Evolutionary conservation across 2,329 filamentous ascomycete genomes (phyloP).

Genomic region (Aspergillus tubingensis): DNA sequence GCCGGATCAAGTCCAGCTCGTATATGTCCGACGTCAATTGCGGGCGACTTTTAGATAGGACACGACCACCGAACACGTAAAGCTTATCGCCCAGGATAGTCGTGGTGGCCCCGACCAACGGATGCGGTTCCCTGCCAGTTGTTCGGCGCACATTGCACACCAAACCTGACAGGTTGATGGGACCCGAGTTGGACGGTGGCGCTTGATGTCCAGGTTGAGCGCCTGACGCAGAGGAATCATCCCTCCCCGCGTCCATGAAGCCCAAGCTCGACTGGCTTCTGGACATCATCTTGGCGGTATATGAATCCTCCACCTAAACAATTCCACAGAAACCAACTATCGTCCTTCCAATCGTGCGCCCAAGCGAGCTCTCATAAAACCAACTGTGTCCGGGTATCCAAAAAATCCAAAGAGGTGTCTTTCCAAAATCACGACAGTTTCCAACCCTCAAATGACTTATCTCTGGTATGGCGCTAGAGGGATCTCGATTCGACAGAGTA

Average conservation of each 20-base stretch:
- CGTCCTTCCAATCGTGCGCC: background rate
- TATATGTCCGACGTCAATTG: conserved; percentile 88
- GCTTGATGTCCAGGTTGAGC: conserved; percentile 32
- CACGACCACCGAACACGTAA: conserved; percentile 91
- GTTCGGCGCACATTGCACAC: conserved; percentile 75
- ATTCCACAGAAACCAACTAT: background rate
- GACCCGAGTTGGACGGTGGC: conserved; percentile 39
- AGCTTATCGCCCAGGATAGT: conserved; percentile 94
- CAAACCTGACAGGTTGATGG: conserved; percentile 65
- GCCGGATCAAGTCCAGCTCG: conserved; percentile 84
- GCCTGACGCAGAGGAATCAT: conserved; percentile 34
- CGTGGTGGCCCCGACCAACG: conserved; percentile 90
- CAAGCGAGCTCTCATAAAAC: background rate
- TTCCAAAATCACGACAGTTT: conserved; percentile 1
- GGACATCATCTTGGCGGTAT: conserved; percentile 35
- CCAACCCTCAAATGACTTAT: conserved; percentile 13
- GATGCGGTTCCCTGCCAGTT: conserved; percentile 86
- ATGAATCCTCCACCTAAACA: background rate
- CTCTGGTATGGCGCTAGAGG: conserved; percentile 15
- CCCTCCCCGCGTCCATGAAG: conserved; percentile 34
- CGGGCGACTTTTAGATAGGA: conserved; percentile 80
- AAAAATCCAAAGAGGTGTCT: background rate
- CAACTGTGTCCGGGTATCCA: background rate
- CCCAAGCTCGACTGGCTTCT: conserved; percentile 44
- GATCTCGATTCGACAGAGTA: conserved; percentile 18